Percentiles rank a stretch among this genome's conserved stretches.
Evolutionary conservation across 768 basidiomycete species (phyloP).

Genomic region (Leucogyrophana mollusca): DNA sequence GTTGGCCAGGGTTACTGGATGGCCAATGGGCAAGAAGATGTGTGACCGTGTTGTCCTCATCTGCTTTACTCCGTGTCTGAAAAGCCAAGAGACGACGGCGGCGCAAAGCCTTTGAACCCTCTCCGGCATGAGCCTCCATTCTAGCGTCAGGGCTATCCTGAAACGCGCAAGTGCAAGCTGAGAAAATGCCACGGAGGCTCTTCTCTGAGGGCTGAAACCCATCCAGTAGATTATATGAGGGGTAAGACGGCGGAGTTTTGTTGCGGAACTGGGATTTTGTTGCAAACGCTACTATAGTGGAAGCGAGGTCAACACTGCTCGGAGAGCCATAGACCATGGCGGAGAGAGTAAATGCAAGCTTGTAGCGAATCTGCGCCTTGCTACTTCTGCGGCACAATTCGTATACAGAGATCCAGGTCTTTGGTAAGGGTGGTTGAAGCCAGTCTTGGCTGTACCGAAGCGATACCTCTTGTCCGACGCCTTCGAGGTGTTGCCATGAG

Average conservation of each 20-base stretch:
- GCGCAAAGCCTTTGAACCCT: neutral
- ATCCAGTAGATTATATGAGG: slow-evolving; percentile 9
- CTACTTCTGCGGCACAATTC: slow-evolving; percentile 18
- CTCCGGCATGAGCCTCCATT: neutral
- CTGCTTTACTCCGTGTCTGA: slow-evolving; percentile 3
- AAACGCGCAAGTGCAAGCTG: slow-evolving; percentile 1
- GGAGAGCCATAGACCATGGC: slow-evolving; percentile 29
- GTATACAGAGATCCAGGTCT: slow-evolving; percentile 28
- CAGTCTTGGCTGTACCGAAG: slow-evolving; percentile 27
- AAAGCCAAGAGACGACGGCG: slow-evolving; percentile 9
- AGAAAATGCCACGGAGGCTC: neutral
- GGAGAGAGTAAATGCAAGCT: slow-evolving; percentile 30
- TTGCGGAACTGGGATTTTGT: slow-evolving; percentile 6
- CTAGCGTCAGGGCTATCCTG: slow-evolving; percentile 13
- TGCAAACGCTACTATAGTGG: slow-evolving; percentile 31
- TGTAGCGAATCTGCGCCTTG: slow-evolving; percentile 10
- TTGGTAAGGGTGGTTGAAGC: slow-evolving; percentile 17
- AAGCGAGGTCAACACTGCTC: slow-evolving; percentile 12
- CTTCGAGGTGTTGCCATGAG: neutral
- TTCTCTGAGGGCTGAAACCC: slow-evolving; percentile 5
- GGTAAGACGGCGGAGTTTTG: slow-evolving; percentile 15
- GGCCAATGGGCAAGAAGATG: slow-evolving; percentile 17
- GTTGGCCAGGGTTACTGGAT: slow-evolving; percentile 8
- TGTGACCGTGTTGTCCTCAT: slow-evolving; percentile 1
- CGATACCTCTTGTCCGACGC: neutral